Base-by-base conservation (phyloP, 2,329 filamentous ascomycete genomes). In the Pseudogymnoascus sp. region DNA sequence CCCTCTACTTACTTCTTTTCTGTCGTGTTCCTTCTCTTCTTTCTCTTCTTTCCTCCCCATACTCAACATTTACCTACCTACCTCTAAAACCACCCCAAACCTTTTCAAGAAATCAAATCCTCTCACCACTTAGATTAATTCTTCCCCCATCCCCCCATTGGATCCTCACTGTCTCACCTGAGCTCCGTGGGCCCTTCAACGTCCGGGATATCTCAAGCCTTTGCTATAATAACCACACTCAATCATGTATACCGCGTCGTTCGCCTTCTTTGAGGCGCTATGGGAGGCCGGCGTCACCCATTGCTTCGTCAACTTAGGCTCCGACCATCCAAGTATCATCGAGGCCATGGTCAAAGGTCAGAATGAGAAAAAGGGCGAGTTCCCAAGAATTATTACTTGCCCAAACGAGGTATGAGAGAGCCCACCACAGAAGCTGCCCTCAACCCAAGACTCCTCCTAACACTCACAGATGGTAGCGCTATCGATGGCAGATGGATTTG, bases 401-500 rank as follows among this genome's bases (percentile, higher is more conserved):
- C 86, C 86, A 1, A 89, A 89, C 69, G 86, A 90, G 78, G 84
- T 86, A 75, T 18, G 64, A 57, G 8, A 34, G 4, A 54, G n/a
- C 2, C 18, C 10, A 14, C 40, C 11, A 10, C 8, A 16, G 39
- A 8, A 62, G 61, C 40, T 23, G n/a, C 23, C 23, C 14, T 42
- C 21, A 51, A 29, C 18, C 40, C 31, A 23, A 11, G 12, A 54
- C 16, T 10, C 23, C 2, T 62, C 26, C 18, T 62, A 26, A 37
- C 7, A n/a, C 26, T 29, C 11, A 18, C 67, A 87, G 80, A 88
- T 91, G 85, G 87, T 89, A 5, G 88, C 88, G 5, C 79, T 91
- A 8, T 91, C 87, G 34, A 88, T 90, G 85, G 88, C 88, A 8
- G 88, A 91, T 71, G 88, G 88, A 40, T 90, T 88, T 70, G 87